Base-by-base conservation (phyloP, 352 stramenopile genomes). In the Peronospora tabacina region DNA sequence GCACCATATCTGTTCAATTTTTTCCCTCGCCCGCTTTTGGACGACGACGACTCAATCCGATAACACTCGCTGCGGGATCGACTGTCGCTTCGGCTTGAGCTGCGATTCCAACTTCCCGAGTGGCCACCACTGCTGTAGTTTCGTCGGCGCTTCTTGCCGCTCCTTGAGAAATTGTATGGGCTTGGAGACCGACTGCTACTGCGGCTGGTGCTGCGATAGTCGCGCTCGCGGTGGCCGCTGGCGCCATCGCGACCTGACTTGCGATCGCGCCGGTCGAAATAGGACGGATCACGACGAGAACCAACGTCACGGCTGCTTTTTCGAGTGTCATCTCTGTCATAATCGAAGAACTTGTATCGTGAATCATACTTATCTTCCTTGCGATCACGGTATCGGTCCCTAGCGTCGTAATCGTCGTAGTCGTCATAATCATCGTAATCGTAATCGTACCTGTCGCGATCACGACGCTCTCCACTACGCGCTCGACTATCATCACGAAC, bases 381-480 rank as follows among this genome's bases (percentile, higher is more conserved):
- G 32, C 49, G 58, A 16, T 70, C 49, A 36, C 57, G 59, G 54
- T 72, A 58, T 9, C 58, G 60, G 28, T 67, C 57, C 20, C 44
- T 59, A 3, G 67, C 49, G 7, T 61, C 56, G 28, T 68, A 49
- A 3, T 70, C 52, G 7, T 63, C 56, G 28, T 68, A 49, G 45
- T 82, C 58, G 7, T 76, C 65, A 36, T 66, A 47, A 48, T 78
- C 58, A 7, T 76, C 65, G 34, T 68, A 56, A 7, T 76, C 65
- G 34, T 68, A 56, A 29, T 69, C 37, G 41, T 71, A 63, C 16
- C 63, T 51, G 10, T 66, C 57, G 7, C 64, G 56, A 46, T 58
- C 52, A 12, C 56, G 61, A 49, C 43, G 45, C 36, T 63, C 61
- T 57, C 48, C 35, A 51, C 54, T 64, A 26, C 47, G 50, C 7